Evolutionary conservation across 176 grass and related monocot genomes (phyloP), one percentile per base, ranked within the genome.

Genomic region (Zoysia japonica): DNA sequence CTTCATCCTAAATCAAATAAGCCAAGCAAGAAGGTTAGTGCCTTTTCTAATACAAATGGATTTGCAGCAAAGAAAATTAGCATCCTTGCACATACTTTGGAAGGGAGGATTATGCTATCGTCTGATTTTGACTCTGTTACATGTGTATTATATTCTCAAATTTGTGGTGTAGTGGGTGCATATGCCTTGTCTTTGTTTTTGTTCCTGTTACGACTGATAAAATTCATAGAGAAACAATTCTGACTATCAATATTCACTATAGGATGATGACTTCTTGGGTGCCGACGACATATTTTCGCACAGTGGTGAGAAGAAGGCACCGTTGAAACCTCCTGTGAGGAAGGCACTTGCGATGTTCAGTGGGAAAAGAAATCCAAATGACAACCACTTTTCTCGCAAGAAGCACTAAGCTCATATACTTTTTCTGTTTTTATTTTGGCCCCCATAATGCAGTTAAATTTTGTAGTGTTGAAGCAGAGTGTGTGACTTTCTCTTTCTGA

Each of bases 291-390:
- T 99, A 80, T 99, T 99, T 68, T 91, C 92, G 0, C 90, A 91
- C 50, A 41, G 79, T 1, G 96, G 86, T 13, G 96, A 96, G 19
- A 93, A 77, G 79, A 99, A 91, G 84, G 82, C 79, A 36, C 79
- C 80, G 3, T 69, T 90, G 14, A 99, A 96, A 89, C 96, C 96
- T 80, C 96, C 96, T 2, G 90, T 96, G 59, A 92, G 90, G 71
- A 96, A 99, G 71, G 90, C 92, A 35, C 84, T 93, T 14, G 70
- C 96, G 1, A 81, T 99, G 85, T 99, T 95, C 53, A 84, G 96
- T 64, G 96, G 96, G 63, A 99, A 88, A 61, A 88, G 86, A 82
- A 99, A 99, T 78, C 96, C 96, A 9, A 95, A 99, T 46, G 96
- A 99, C 75, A 99, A 99, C 54, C 96, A 99, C 82, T 99, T 95